Conservation (phyloP, 2,329 filamentous ascomycete species). For the Pyrenophora teres region DNA sequence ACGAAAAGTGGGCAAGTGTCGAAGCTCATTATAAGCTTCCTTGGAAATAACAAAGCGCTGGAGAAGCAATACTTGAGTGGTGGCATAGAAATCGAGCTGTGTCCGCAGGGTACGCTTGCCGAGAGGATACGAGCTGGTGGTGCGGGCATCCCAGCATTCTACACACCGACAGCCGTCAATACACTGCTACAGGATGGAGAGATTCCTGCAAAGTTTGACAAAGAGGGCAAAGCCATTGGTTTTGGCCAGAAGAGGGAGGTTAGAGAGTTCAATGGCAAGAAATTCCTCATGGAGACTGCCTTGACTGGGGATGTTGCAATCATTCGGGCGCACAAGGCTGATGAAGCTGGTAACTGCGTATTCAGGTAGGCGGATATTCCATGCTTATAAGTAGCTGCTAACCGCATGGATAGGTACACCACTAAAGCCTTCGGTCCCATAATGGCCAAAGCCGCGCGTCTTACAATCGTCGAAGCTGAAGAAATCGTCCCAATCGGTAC, state of each 20-base stretch:
- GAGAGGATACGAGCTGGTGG: constrained; percentile 74
- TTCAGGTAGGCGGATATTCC: constrained; percentile 57
- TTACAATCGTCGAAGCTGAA: constrained; percentile 94
- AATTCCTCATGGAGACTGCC: constrained; percentile 77
- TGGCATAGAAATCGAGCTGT: constrained; percentile 74
- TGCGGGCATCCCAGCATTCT: constrained; percentile 80
- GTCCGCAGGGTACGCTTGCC: constrained; percentile 75
- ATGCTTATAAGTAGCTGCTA: not conserved
- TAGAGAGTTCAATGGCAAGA: constrained; percentile 72
- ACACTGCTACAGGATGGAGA: constrained; percentile 70
- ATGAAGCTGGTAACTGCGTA: constrained; percentile 74
- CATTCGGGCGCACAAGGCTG: constrained; percentile 74
- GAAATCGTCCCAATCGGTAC: constrained; percentile 88
- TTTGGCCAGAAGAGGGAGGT: constrained; percentile 70
- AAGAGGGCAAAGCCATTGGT: constrained; percentile 64
- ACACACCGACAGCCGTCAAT: constrained; percentile 71
- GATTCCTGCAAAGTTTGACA: constrained; percentile 66
- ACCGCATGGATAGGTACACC: constrained; percentile 34
- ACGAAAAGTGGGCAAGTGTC: constrained; percentile 71
- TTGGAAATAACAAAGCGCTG: constrained; percentile 77
- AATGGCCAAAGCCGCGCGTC: constrained; percentile 88
- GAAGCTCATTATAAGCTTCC: constrained; percentile 75
- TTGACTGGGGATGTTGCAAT: constrained; percentile 78
- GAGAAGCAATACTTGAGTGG: constrained; percentile 76
- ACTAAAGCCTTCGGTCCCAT: constrained; percentile 47